Evolutionary conservation across 169 alveolate genomes (phyloP), one percentile per base, ranked within the genome.

Genomic region (Cryptosporidium parvum): DNA sequence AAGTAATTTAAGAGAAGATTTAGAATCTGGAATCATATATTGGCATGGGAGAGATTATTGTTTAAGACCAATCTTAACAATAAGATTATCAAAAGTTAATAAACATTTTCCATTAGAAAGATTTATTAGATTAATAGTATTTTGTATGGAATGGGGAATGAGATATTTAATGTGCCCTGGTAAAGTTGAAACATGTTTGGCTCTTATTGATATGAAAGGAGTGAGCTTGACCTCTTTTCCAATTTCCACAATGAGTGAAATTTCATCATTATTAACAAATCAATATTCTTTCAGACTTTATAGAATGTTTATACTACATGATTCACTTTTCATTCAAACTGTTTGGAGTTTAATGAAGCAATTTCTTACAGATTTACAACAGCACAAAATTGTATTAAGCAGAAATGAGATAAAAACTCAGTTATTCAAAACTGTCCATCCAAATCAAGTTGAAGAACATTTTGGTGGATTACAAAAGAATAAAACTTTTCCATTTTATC

Each of bases 201-300:
- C 92, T 31, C 56, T 93, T 33, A 59, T 93, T 35, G 95, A 93
- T 68, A 84, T 93, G n/a, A 91, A 91, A 44, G 91, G 92, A 4
- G 94, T 92, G 44, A 87, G 94, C 9, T 70, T 93, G 44, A 92
- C 87, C 26, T 85, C 91, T 67, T 80, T 93, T 35, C 95, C 95
- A 29, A 58, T 93, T 71, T 84, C 91, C 21, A 93, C 93, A 31
- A 69, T 93, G 70, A 73, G 93, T 8, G 95, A 93, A 58, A 93
- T 93, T 72, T 85, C 91, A n/a, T 75, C 85, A 44, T 67, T 91
- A 29, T 85, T 93, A 39, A 93, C 95, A 21, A 91, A 93, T 89
- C 95, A 93, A 75, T 93, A 92, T 72, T 94, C 95, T n/a, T 93
- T 93, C 58, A 73, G 95, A 6, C 86, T 93, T 14, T 72, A 91